phyloP scores from a whole-genome alignment of 2,329 filamentous ascomycete genomes.

The Zymoseptoria crescenta region DNA sequence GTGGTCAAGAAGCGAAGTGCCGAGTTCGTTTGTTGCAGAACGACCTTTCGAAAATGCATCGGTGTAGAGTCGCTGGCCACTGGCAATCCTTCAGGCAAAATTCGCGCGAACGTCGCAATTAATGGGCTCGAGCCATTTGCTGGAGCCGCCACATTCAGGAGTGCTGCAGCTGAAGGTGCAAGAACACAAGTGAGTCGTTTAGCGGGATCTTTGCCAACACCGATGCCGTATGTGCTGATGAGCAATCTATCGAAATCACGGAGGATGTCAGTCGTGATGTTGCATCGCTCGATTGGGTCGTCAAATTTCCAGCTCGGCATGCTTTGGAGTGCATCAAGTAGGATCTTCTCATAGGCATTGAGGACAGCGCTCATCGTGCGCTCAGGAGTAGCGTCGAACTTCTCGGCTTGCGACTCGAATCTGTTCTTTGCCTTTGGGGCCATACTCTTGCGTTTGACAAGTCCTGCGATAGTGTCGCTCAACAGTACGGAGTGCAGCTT shows the following conservation, averaged over 20 bases:
- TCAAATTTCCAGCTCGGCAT: conserved; percentile 79
- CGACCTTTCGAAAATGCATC: conserved; percentile 8
- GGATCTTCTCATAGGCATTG: conserved; percentile 62
- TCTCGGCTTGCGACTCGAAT: conserved; percentile 38
- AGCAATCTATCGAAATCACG: conserved; percentile 65
- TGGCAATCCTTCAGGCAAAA: conserved; percentile 14
- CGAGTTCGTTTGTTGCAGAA: conserved; percentile 15
- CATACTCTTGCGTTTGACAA: conserved; percentile 57
- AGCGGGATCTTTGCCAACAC: conserved; percentile 46
- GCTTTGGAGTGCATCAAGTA: conserved; percentile 79
- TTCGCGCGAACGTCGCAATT: conserved; percentile 9
- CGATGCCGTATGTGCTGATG: conserved; percentile 65
- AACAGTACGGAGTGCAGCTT: conserved; percentile 67
- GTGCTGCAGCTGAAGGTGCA: conserved; percentile 63
- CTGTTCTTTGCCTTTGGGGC: conserved; percentile 31
- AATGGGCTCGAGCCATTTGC: conserved; percentile 12
- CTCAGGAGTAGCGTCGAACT: conserved; percentile 68
- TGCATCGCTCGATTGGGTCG: conserved; percentile 57
- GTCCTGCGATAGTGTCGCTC: conserved; percentile 63
- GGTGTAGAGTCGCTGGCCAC: conserved; percentile 16
- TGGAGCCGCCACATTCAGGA: conserved; percentile 61
- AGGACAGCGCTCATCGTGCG: conserved; percentile 66
- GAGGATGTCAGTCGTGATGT: conserved; percentile 61
- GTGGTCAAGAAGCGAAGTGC: conserved; percentile 13
- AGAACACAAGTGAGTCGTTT: conserved; percentile 54